phyloP scores from a whole-genome alignment of 305 asterid genomes.

The Vinca major region DNA sequence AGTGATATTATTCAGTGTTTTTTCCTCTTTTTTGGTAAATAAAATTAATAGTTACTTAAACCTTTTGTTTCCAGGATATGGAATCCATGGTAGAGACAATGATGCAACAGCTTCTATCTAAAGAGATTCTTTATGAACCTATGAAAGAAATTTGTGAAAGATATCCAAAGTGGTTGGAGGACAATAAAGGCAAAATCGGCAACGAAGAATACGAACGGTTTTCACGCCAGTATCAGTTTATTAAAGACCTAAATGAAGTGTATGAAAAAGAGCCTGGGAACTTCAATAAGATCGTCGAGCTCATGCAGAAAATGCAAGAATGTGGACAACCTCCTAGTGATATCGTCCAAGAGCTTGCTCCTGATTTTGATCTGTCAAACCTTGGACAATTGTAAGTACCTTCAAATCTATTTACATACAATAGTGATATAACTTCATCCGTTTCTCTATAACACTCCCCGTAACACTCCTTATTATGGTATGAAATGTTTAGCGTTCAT shows the following conservation, averaged over 20 bases:
- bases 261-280: slow-evolving; percentile 75
- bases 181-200: slow-evolving; percentile 57
- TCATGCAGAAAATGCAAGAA: slow-evolving; percentile 99
- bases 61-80: slow-evolving; percentile 51
- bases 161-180: slow-evolving; percentile 83
- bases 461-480: no score
- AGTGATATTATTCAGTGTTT: not conserved
- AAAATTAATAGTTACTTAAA: not conserved
- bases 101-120: slow-evolving; percentile 96
- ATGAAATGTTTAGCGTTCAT: no score
- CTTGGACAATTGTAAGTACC: slow-evolving; percentile 73
- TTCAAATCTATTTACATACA: not conserved
- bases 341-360: slow-evolving; percentile 79
- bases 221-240: slow-evolving; percentile 49
- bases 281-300: slow-evolving; percentile 91
- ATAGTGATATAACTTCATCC: not conserved
- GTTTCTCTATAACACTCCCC: no score
- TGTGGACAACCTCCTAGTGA: slow-evolving; percentile 98
- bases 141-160: slow-evolving; percentile 94
- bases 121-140: slow-evolving; percentile 90
- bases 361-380: slow-evolving; percentile 66
- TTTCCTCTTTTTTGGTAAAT: not conserved
- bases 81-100: slow-evolving; percentile 92
- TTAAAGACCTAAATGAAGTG: slow-evolving; percentile 55
- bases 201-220: slow-evolving; percentile 56